Conservation (phyloP, 2,329 filamentous ascomycete genomes). For the Pseudocercospora eumusae region DNA sequence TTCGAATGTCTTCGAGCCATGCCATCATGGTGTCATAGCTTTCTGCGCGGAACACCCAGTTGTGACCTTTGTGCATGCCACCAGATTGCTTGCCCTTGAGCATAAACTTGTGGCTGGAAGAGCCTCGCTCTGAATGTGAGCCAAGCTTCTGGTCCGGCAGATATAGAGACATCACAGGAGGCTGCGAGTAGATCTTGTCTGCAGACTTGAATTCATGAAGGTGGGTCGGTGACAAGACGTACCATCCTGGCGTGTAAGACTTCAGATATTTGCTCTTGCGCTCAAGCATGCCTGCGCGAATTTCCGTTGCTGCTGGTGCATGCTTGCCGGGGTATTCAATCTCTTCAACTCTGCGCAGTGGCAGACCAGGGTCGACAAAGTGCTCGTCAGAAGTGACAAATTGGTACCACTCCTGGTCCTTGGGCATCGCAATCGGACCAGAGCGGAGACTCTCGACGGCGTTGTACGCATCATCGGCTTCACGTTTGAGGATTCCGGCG, state of each 20-base stretch:
- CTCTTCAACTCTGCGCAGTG: conserved; percentile 73
- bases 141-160: conserved; percentile 93
- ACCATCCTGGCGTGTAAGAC: conserved; percentile 96
- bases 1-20: conserved; percentile 93
- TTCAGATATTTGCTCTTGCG: conserved; percentile 99
- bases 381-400: conserved; percentile 81
- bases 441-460: conserved; percentile 78
- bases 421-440: conserved; percentile 88
- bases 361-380: conserved; percentile 81
- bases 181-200: conserved; percentile 77
- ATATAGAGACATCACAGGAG: conserved; percentile 94
- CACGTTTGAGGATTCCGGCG: conserved; percentile 84
- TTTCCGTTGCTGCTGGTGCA: conserved; percentile 78
- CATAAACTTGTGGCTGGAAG: conserved; percentile 94
- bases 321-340: conserved; percentile 91
- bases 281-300: conserved; percentile 87
- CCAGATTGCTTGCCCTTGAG: conserved; percentile 95
- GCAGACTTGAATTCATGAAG: conserved; percentile 99
- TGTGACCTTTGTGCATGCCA: conserved; percentile 78
- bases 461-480: conserved; percentile 78
- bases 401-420: conserved; percentile 84
- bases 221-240: conserved; percentile 93
- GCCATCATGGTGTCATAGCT: conserved; percentile 92
- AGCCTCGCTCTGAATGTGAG: conserved; percentile 78
- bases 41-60: conserved; percentile 68